Conservation (phyloP, 1,139 yeast genomes). For the Eremothecium coryli region DNA sequence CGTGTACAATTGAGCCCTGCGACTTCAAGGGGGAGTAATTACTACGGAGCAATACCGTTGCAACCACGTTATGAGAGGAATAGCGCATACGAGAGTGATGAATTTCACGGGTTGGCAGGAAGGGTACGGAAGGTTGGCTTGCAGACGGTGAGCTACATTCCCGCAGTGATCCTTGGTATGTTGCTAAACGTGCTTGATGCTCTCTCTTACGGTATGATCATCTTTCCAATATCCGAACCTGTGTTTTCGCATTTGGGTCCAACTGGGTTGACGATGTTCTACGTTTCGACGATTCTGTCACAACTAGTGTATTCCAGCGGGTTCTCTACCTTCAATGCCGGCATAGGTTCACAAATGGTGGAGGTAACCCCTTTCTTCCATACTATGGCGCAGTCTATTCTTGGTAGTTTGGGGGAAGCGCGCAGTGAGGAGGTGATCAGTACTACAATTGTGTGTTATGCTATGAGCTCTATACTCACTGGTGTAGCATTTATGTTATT, state of each 20-base stretch:
- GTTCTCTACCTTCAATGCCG: constrained; percentile 79
- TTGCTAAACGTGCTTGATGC: constrained; percentile 85
- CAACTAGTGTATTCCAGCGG: constrained; percentile 85
- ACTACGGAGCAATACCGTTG: constrained; percentile 9
- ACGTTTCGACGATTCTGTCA: constrained; percentile 77
- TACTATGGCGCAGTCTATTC: constrained; percentile 75
- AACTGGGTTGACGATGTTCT: constrained; percentile 87
- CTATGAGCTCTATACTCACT: constrained; percentile 73
- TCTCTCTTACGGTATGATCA: constrained; percentile 91
- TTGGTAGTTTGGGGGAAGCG: constrained; percentile 43
- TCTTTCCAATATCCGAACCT: constrained; percentile 82
- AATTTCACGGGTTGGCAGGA: constrained; percentile 1
- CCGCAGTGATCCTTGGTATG: constrained; percentile 71
- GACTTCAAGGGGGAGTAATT: constrained; percentile 6
- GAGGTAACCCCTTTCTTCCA: constrained; percentile 97
- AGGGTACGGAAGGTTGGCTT: constrained; percentile 6
- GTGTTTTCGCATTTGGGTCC: constrained; percentile 73
- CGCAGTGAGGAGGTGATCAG: constrained; percentile 58
- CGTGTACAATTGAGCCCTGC: constrained; percentile 2
- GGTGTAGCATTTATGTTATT: constrained; percentile 69
- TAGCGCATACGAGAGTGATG: constrained; percentile 4
- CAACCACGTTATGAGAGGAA: constrained; percentile 10
- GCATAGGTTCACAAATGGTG: constrained; percentile 96
- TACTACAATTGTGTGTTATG: constrained; percentile 81
- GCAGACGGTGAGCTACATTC: constrained; percentile 27